phyloP scores from a whole-genome alignment of 192 early-diverging fungal genomes.

The Piromyces finnis region DNA sequence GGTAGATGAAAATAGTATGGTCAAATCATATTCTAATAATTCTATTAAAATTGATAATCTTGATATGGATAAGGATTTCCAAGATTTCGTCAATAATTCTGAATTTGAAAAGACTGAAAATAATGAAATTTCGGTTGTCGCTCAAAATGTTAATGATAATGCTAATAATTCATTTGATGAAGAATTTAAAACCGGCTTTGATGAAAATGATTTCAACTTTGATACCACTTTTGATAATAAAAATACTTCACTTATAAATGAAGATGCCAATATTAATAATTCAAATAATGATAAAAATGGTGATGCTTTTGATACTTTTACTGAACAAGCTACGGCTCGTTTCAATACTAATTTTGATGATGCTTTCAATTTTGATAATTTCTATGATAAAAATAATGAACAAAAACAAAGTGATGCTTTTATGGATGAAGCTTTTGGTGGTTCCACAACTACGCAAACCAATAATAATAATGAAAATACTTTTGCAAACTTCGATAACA shows the following conservation, averaged over 20 bases:
- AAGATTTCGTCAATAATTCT: neutral
- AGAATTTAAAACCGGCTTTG: neutral
- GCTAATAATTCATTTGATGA: neutral
- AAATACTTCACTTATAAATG: no score
- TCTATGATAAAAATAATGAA: neutral
- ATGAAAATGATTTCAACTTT: neutral
- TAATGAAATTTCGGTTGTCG: neutral
- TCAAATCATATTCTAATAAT: neutral
- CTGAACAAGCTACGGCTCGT: neutral
- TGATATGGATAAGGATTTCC: neutral
- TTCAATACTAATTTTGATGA: neutral
- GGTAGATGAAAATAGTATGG: neutral
- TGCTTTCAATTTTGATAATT: neutral
- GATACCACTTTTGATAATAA: neutral
- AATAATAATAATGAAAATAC: neutral
- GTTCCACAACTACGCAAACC: neutral
- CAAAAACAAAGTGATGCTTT: neutral
- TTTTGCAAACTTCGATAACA: neutral
- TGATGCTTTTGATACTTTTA: neutral
- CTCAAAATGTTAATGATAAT: neutral
- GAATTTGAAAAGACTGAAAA: neutral
- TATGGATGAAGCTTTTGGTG: neutral
- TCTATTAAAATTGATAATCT: neutral
- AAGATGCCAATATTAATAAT: no score
- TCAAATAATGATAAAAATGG: no score